These are phyloP conservation scores for Corylus heterophylla DNA, from an alignment of 306 rosid genomes.

Conservation along the genomic window DNA sequence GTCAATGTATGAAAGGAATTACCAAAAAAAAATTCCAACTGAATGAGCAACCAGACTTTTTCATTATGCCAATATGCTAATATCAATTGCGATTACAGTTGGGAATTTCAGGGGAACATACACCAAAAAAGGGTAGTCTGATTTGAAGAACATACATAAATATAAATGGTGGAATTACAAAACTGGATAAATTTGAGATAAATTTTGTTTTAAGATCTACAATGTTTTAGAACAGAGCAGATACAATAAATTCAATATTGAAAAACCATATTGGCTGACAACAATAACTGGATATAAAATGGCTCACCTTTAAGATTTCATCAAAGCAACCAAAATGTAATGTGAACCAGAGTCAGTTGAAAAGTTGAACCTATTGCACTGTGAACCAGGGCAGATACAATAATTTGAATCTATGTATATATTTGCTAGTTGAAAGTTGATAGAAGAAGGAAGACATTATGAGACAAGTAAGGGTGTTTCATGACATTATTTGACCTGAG, in stretches of 20 bases:
- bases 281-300: neutral
- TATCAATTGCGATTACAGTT: neutral
- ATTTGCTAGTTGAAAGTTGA: neutral
- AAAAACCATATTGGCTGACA: neutral
- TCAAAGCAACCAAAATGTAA: no score
- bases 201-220: neutral
- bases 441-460: neutral
- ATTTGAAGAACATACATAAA: neutral
- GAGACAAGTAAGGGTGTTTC: neutral
- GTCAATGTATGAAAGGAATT: slow-evolving; percentile 2
- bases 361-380: no score
- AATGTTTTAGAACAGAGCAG: neutral
- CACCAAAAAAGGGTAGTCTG: neutral
- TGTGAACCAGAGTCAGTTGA: no score
- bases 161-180: no score
- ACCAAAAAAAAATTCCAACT: neutral
- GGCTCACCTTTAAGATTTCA: neutral
- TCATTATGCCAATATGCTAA: neutral
- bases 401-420: neutral
- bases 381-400: neutral
- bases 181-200: neutral
- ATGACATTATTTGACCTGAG: neutral
- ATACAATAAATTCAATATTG: neutral
- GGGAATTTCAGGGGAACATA: neutral
- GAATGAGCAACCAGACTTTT: neutral